phyloP scores from a whole-genome alignment of 768 basidiomycete species.

The Termitomyces sp. region DNA sequence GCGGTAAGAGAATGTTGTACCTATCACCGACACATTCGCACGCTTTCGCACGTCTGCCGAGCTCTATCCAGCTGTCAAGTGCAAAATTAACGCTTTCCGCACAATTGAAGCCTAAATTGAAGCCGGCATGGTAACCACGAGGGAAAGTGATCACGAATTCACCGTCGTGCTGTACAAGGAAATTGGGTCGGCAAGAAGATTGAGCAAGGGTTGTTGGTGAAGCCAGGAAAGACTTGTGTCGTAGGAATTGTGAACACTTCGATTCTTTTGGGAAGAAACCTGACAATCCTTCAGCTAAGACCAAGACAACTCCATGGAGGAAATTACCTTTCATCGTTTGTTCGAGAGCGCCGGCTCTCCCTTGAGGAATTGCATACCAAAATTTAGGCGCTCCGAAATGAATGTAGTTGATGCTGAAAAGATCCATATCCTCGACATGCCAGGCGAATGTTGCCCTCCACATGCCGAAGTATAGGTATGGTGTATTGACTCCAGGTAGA shows the following conservation, averaged over 20 bases:
- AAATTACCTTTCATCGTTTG: constrained; percentile 78
- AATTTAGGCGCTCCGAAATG: constrained; percentile 97
- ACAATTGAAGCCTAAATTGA: constrained; percentile 95
- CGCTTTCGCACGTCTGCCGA: constrained; percentile 76
- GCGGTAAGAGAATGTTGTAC: constrained; percentile 30
- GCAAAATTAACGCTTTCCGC: constrained; percentile 98
- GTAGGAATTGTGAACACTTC: constrained; percentile 87
- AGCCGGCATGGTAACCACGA: constrained; percentile 93
- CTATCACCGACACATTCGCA: constrained; percentile 76
- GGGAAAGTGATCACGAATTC: constrained; percentile 97
- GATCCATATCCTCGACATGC: constrained; percentile 99
- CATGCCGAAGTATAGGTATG: constrained; percentile 99
- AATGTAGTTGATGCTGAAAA: constrained; percentile 98
- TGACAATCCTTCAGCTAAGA: constrained; percentile 23
- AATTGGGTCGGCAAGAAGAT: constrained; percentile 78
- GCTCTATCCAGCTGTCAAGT: constrained; percentile 87
- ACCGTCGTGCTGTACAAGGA: constrained; percentile 87
- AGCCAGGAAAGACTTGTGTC: constrained; percentile 94
- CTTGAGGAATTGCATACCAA: constrained; percentile 97
- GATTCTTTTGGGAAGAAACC: constrained; percentile 90
- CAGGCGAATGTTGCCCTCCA: constrained; percentile 98
- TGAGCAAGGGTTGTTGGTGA: constrained; percentile 82
- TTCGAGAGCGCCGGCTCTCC: constrained; percentile 78
- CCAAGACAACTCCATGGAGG: background rate
- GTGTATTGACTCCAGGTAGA: constrained; percentile 94